phyloP scores from a whole-genome alignment of 2,329 filamentous ascomycete species.

The Hymenoscyphus repandus region DNA sequence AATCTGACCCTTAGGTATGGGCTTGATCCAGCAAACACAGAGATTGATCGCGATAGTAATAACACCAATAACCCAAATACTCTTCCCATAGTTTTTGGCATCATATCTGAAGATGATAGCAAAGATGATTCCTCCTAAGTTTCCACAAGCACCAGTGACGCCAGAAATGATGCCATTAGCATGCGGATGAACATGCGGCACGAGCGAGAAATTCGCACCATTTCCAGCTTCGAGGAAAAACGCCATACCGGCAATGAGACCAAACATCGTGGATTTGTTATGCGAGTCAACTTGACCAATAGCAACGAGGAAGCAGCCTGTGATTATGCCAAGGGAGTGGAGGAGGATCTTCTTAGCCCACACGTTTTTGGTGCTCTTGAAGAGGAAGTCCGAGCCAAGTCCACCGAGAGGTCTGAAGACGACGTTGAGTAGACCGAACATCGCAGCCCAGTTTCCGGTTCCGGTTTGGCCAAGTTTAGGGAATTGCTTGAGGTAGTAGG shows the following conservation, averaged over 20 bases:
- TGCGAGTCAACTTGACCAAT: conserved; percentile 61
- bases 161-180: conserved; percentile 78
- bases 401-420: conserved; percentile 63
- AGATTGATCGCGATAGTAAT: conserved; percentile 69
- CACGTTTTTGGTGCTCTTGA: conserved; percentile 37
- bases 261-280: conserved; percentile 61
- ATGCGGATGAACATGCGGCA: conserved; percentile 75
- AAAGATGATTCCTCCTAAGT: conserved; percentile 80
- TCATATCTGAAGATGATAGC: conserved; percentile 77
- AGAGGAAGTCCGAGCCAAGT: conserved; percentile 41
- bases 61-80: conserved; percentile 77
- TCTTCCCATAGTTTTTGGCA: conserved; percentile 60
- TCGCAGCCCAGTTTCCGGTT: conserved; percentile 60
- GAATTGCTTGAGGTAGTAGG: conserved; percentile 57
- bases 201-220: conserved; percentile 78
- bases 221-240: conserved; percentile 83
- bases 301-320: conserved; percentile 55
- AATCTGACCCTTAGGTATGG: conserved; percentile 49
- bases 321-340: conserved; percentile 48
- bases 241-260: conserved; percentile 69
- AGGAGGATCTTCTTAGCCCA: conserved; percentile 63
- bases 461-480: conserved; percentile 50
- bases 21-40: conserved; percentile 56
- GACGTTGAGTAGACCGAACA: conserved; percentile 72
- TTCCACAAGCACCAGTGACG: conserved; percentile 72